Percentiles rank a stretch among this genome's conserved stretches.
These are phyloP conservation scores for Cryptococcus depauperatus DNA, from an alignment of 1,284 basidiomycete species.

Conservation along the genomic window DNA sequence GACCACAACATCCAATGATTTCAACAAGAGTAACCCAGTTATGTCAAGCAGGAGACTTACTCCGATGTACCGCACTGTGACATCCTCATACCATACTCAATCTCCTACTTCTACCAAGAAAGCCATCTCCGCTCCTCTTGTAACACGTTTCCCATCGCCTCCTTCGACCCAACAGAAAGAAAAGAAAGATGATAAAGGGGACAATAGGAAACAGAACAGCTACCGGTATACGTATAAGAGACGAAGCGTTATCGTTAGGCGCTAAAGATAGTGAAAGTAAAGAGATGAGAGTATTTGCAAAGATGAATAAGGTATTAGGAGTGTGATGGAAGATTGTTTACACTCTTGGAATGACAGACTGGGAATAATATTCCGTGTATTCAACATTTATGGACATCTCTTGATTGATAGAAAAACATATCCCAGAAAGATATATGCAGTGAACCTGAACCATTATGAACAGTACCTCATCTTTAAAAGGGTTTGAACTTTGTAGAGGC, in stretches of 20 bases:
- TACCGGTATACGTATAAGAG: background rate
- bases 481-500: too few species aligned
- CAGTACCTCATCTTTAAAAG: too few species aligned
- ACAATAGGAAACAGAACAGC: background rate
- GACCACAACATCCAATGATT: background rate
- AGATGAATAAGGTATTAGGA: too few species aligned
- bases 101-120: background rate
- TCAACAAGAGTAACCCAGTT: background rate
- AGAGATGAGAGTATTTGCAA: too few species aligned
- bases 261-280: background rate
- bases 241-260: background rate
- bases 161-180: background rate
- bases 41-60: background rate
- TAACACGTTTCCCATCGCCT: background rate
- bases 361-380: too few species aligned
- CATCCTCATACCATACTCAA: background rate
- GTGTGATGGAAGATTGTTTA: too few species aligned
- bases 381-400: too few species aligned
- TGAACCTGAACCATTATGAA: too few species aligned
- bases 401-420: too few species aligned
- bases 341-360: too few species aligned
- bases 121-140: too few species aligned
- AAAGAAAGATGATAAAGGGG: background rate
- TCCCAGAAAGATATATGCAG: too few species aligned
- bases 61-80: background rate